Evolutionary conservation across 2,329 filamentous ascomycete species (phyloP).

Genomic region (Myotisia sp.): DNA sequence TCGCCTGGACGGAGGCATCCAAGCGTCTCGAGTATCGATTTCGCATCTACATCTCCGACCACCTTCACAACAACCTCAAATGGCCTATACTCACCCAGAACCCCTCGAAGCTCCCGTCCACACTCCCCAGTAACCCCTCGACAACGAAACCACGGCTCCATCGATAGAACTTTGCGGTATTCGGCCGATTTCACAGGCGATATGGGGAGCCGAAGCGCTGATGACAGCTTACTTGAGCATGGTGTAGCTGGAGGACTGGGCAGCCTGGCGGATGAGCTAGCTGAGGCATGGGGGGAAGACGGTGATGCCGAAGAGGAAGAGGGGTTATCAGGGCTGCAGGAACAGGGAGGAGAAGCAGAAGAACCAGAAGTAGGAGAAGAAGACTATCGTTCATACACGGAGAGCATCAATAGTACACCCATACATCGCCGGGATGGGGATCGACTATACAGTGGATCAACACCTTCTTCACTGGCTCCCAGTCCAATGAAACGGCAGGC

Average conservation of each 20-base stretch:
- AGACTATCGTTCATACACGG: slow-evolving; percentile 11
- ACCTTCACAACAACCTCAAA: slow-evolving; percentile 17
- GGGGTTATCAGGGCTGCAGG: slow-evolving; percentile 26
- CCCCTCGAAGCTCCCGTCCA: slow-evolving; percentile 24
- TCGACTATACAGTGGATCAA: slow-evolving; percentile 12
- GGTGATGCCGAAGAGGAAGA: slow-evolving; percentile 32
- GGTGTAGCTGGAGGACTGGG: slow-evolving; percentile 38
- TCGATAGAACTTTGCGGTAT: slow-evolving; percentile 24
- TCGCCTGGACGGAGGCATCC: slow-evolving; percentile 26
- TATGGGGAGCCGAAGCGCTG: slow-evolving; percentile 4
- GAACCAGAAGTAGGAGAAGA: slow-evolving; percentile 5
- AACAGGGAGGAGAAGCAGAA: slow-evolving; percentile 15
- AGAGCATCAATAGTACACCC: slow-evolving; percentile 16
- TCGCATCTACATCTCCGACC: slow-evolving; percentile 23
- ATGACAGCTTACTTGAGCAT: too few species aligned
- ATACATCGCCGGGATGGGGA: slow-evolving; percentile 10
- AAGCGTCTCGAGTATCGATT: slow-evolving; percentile 24
- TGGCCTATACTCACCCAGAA: slow-evolving; percentile 21
- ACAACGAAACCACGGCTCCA: slow-evolving; percentile 23
- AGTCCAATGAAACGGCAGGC: slow-evolving; percentile 16
- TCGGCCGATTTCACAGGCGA: slow-evolving; percentile 27
- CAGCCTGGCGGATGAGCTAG: slow-evolving; percentile 50
- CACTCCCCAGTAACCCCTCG: slow-evolving; percentile 27
- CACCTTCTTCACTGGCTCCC: slow-evolving; percentile 14
- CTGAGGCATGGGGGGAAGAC: slow-evolving; percentile 42